Conservation (phyloP, 164 flowering plant genomes). For the Brasenia schreberi region DNA sequence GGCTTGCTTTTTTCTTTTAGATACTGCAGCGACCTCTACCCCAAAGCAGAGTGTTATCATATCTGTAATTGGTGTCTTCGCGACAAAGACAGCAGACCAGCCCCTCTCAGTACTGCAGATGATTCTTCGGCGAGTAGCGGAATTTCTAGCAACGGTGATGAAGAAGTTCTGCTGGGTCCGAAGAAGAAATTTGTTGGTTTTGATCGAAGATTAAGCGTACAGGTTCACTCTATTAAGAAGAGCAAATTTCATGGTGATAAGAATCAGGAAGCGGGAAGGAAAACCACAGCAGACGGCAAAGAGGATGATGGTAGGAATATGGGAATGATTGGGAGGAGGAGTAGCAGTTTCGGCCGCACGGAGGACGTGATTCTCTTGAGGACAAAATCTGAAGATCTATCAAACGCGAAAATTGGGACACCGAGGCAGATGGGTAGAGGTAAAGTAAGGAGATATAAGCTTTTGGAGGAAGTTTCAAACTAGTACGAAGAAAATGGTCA, state of each 20-base stretch:
- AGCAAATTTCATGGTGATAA: background rate
- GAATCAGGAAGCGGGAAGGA: background rate
- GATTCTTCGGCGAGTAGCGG: conserved; percentile 1
- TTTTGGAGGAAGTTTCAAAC: conserved; percentile 21
- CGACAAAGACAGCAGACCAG: conserved; percentile 6
- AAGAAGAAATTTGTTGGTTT: conserved; percentile 6
- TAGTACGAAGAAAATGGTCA: background rate
- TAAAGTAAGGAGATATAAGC: conserved; percentile 18
- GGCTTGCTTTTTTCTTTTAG: conserved; percentile 6
- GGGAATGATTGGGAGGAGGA: conserved; percentile 1
- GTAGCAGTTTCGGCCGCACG: background rate
- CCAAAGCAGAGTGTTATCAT: conserved; percentile 13
- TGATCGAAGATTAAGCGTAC: conserved; percentile 4
- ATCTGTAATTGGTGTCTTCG: conserved; percentile 24
- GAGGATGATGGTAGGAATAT: conserved; percentile 6
- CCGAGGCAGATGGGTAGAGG: conserved; percentile 13
- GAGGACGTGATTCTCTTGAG: conserved; percentile 5
- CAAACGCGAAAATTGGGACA: background rate
- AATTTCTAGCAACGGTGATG: background rate
- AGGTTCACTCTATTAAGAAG: conserved; percentile 1
- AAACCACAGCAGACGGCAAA: background rate
- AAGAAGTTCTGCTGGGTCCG: background rate
- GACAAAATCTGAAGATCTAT: conserved; percentile 16
- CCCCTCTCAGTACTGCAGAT: background rate
- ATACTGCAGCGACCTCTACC: conserved; percentile 25